These are phyloP conservation scores for Gastrolobium bilobum DNA, from an alignment of 306 rosid genomes.

Conservation along the genomic window DNA sequence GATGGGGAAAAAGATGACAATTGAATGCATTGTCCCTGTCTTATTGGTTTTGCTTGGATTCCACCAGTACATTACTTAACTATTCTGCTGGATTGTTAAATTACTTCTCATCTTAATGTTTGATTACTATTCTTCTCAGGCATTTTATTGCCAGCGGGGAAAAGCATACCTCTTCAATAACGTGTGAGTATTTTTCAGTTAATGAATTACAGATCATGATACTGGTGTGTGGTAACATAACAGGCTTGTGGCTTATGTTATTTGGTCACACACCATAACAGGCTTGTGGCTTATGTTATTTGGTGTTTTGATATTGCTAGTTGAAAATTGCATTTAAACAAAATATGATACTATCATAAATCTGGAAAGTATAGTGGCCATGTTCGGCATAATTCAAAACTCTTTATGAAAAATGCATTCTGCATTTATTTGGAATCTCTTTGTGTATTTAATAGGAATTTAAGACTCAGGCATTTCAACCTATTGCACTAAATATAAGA, in stretches of 20 bases:
- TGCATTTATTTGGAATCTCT: background rate
- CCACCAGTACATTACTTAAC: constrained; percentile 24
- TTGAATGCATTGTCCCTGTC: constrained; percentile 4
- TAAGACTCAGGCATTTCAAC: constrained; percentile 6
- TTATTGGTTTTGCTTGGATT: constrained; percentile 43
- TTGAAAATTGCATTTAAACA: constrained; percentile 10
- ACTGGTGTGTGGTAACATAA: background rate
- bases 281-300: background rate
- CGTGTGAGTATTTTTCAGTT: constrained; percentile 63
- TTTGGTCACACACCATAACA: too few species aligned
- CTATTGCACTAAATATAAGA: background rate
- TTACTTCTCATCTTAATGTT: constrained; percentile 42
- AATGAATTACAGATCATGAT: background rate
- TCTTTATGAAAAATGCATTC: background rate
- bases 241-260: too few species aligned
- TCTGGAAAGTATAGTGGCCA: too few species aligned
- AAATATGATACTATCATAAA: background rate
- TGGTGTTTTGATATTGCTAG: background rate
- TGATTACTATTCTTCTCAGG: constrained; percentile 50
- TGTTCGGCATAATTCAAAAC: background rate
- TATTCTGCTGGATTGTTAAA: constrained; percentile 37
- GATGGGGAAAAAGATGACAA: background rate
- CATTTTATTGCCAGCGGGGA: constrained; percentile 68
- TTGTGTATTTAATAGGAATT: background rate
- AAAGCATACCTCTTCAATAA: constrained; percentile 79